phyloP scores from a whole-genome alignment of 192 early-diverging fungal species.

The Backusella australiensis region DNA sequence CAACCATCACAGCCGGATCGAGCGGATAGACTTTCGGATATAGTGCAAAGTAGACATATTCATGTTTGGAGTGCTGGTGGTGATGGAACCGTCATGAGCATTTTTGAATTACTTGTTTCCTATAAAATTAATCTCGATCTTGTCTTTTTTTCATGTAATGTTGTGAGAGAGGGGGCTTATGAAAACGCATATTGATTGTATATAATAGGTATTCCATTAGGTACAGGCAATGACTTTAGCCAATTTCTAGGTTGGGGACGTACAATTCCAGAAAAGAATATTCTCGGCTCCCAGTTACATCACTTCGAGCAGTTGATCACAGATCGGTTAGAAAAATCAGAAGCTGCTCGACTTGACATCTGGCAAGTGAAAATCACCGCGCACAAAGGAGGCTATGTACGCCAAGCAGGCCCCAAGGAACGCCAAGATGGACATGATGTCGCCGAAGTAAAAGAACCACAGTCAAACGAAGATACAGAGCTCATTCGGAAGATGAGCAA shows the following conservation, averaged over 20 bases:
- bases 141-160: constrained; percentile 62
- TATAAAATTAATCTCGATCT: constrained; percentile 60
- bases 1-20: background rate
- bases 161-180: background rate
- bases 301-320: constrained; percentile 56
- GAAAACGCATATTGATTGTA: background rate
- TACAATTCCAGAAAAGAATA: constrained; percentile 53
- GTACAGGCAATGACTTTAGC: constrained; percentile 72
- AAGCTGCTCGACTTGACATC: constrained; percentile 66
- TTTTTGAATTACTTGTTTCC: constrained; percentile 59
- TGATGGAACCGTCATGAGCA: constrained; percentile 73
- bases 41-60: constrained; percentile 43
- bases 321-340: constrained; percentile 54
- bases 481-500: constrained; percentile 62
- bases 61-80: constrained; percentile 80
- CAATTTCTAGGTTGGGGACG: constrained; percentile 78
- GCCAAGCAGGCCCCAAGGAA: constrained; percentile 57
- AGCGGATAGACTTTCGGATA: constrained; percentile 40
- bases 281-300: constrained; percentile 56
- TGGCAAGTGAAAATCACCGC: constrained; percentile 63
- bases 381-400: constrained; percentile 60
- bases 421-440: constrained; percentile 41
- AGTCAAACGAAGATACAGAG: background rate
- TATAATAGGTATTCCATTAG: constrained; percentile 60
- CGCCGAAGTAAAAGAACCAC: constrained; percentile 11